Evolutionary conservation across 2,329 filamentous ascomycete species (phyloP).

Genomic region (Metarhizium rileyi): DNA sequence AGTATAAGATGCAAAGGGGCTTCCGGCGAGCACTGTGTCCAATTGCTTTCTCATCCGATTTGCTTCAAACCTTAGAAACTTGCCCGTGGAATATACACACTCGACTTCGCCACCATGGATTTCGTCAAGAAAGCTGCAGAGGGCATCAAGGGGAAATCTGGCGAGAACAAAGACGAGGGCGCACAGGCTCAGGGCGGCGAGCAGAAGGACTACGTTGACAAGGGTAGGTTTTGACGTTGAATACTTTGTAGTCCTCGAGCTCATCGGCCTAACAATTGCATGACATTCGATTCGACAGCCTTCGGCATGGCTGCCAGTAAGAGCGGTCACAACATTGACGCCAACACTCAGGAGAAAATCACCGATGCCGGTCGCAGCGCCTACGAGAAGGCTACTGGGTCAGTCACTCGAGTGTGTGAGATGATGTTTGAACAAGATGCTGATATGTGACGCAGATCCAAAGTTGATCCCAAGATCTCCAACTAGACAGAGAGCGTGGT

Average conservation of each 20-base stretch:
- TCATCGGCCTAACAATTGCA: no score
- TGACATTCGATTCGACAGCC: constrained; percentile 11
- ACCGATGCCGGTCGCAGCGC: constrained; percentile 24
- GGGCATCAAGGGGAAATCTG: constrained; percentile 10
- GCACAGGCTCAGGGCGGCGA: constrained; percentile 3
- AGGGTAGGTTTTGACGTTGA: no score
- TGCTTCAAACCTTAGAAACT: neutral
- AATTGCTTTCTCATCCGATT: neutral
- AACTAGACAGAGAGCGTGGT: constrained; percentile 16
- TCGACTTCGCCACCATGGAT: constrained; percentile 23
- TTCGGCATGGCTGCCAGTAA: constrained; percentile 22
- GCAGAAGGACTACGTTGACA: constrained; percentile 28
- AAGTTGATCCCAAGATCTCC: constrained; percentile 24
- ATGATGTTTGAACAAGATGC: neutral
- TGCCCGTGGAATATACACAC: neutral
- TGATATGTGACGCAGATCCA: constrained; percentile 11
- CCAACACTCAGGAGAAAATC: constrained; percentile 28
- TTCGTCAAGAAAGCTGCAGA: constrained; percentile 27
- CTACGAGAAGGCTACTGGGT: constrained; percentile 30
- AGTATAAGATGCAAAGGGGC: neutral
- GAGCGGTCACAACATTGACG: constrained; percentile 24
- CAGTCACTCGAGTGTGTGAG: constrained; percentile 8
- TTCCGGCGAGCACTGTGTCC: neutral
- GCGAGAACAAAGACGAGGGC: constrained; percentile 11
- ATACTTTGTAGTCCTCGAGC: no score